Conservation (phyloP, 352 stramenopile genomes). For the Globisporangium polare region DNA sequence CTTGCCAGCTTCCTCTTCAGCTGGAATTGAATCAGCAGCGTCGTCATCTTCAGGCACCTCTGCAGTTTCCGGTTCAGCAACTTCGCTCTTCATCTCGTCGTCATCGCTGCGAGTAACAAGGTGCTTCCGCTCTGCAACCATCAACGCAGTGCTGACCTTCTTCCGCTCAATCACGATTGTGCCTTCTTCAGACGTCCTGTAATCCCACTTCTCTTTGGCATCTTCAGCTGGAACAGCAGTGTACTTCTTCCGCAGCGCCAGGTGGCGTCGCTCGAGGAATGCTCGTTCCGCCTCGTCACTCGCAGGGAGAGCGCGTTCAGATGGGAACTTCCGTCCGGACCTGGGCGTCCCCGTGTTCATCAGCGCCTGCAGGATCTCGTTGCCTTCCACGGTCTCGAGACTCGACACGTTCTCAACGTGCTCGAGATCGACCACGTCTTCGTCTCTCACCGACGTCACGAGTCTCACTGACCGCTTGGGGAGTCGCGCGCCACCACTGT, state of each 20-base stretch:
- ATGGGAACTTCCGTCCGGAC: conserved; percentile 40
- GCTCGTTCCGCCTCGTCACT: conserved; percentile 53
- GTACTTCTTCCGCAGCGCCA: conserved; percentile 37
- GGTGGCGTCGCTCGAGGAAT: conserved; percentile 36
- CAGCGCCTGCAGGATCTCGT: conserved; percentile 51
- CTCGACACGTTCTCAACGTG: conserved; percentile 27
- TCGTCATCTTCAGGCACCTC: background rate
- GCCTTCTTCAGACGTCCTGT: conserved; percentile 2
- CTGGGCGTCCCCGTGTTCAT: conserved; percentile 40
- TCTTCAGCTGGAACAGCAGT: conserved; percentile 21
- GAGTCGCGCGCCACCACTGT: conserved; percentile 12
- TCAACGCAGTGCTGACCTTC: conserved; percentile 5
- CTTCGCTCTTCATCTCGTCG: background rate
- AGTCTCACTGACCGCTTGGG: conserved; percentile 9
- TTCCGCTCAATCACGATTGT: conserved; percentile 19
- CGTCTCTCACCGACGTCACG: conserved; percentile 17
- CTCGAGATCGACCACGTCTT: conserved; percentile 46
- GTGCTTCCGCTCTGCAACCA: background rate
- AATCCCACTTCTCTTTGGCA: conserved; percentile 22
- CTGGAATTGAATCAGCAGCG: no score
- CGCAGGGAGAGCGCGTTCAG: conserved; percentile 34
- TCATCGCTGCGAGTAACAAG: background rate
- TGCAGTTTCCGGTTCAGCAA: background rate
- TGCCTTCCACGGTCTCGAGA: conserved; percentile 64
- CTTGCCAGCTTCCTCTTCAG: background rate